Base-by-base conservation (phyloP, 768 basidiomycete genomes). In the Naganishia vishniacii region DNA sequence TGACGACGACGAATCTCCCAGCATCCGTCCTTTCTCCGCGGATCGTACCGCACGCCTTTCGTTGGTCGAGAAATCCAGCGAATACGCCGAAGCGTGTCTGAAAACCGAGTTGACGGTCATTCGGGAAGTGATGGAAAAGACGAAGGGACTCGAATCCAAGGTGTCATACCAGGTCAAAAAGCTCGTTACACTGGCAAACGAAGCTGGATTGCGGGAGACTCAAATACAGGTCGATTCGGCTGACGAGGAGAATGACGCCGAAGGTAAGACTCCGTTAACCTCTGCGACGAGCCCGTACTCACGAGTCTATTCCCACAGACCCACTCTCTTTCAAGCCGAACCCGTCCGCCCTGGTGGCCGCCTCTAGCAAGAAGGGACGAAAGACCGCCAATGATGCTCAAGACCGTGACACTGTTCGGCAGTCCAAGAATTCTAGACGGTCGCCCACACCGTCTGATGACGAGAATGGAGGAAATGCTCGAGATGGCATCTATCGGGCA, bases 121-220 rank as follows among this genome's bases (percentile, higher is more conserved):
- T 20, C 84, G 91, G 13, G 80, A 92, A 46, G 84, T 90, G 9
- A 82, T 98, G 47, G 95, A 99, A 74, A 97, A 95, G 79, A 82
- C 88, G 49, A 86, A 87, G 65, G 82, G 84, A 0, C 81, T 99
- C 25, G 93, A 98, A 77, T 81, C 81, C 59, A 86, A 88, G 72
- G 88, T 99, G 83, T 84, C 83, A 49, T 97, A 99, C 76, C 95
- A 98, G 75, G 90, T 99, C 70, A 91, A 97, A 69, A 97, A 98
- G 75, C 83, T 99, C 18, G 83, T 93, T 28, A 83, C 84, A 65
- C 77, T 88, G 5, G 87, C 90, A 0, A 84, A 66, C n/a, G 49
- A 88, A 69, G 86, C 77, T 44, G 70, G 65, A 1, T 69, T 75
- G 37, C 64, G 65, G 31, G 70, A 64, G 20, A 32, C 40, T 20